Evolutionary conservation across 164 flowering plant species (phyloP).

Genomic region (Aristolochia fimbriata): DNA sequence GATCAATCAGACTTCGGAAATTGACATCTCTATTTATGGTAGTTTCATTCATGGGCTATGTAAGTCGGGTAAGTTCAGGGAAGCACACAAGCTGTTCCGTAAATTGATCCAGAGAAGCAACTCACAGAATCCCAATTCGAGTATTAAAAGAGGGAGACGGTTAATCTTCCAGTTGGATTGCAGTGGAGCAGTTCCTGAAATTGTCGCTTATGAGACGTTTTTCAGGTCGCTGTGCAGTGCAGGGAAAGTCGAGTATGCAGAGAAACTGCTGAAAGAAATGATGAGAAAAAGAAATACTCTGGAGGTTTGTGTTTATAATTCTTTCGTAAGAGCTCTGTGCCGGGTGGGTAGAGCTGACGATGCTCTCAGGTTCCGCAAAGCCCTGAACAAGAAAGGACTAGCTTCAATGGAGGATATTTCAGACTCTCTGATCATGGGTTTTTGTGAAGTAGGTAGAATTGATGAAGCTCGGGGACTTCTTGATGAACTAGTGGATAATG

Average conservation of each 20-base stretch:
- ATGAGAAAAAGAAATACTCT: constrained; percentile 20
- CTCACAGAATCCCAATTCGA: not conserved
- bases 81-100: constrained; percentile 29
- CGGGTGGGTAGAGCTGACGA: constrained; percentile 27
- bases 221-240: constrained; percentile 26
- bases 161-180: constrained; percentile 27
- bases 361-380: constrained; percentile 26
- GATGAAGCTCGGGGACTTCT: constrained; percentile 26
- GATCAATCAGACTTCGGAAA: constrained; percentile 11
- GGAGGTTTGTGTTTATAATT: constrained; percentile 26
- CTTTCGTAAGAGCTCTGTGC: constrained; percentile 30
- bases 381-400: constrained; percentile 24
- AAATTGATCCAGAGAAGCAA: constrained; percentile 19
- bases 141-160: constrained; percentile 26
- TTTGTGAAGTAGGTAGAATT: constrained; percentile 20
- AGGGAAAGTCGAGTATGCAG: constrained; percentile 28
- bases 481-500: constrained; percentile 9
- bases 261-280: constrained; percentile 30
- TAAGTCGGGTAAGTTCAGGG: constrained; percentile 27
- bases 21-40: constrained; percentile 33
- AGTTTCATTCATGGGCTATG: constrained; percentile 33
- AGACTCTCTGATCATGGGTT: constrained; percentile 14
- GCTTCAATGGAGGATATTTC: constrained; percentile 18
- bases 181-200: constrained; percentile 21
- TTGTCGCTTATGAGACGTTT: constrained; percentile 29